Evolutionary conservation across 2,329 filamentous ascomycete species (phyloP).

Genomic region (Diaporthe citrichinensis): DNA sequence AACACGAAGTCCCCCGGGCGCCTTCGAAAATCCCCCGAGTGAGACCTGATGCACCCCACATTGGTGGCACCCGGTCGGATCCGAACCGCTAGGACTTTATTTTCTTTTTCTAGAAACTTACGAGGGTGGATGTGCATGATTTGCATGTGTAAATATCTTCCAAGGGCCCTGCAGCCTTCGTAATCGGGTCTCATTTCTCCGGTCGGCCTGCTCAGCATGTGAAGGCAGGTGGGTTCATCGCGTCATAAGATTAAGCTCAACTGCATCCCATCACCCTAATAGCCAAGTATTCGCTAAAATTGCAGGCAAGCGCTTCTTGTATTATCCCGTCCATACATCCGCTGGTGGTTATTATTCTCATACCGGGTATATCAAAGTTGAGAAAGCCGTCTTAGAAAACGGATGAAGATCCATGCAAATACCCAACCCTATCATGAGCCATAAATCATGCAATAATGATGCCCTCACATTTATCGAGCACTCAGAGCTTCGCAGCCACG

Average conservation of each 20-base stretch:
- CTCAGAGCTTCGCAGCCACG: constrained; percentile 40
- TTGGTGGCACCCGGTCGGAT: neutral
- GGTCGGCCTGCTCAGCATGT: neutral
- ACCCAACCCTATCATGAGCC: neutral
- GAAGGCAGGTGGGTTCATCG: neutral
- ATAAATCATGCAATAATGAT: constrained; percentile 12
- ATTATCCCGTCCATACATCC: neutral
- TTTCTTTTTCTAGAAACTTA: neutral
- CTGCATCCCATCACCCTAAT: neutral
- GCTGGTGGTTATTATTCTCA: constrained; percentile 8
- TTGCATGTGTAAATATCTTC: neutral
- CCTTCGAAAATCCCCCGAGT: neutral
- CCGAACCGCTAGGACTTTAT: neutral
- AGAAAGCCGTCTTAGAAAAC: constrained; percentile 13
- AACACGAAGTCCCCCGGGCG: neutral
- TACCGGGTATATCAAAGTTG: constrained; percentile 18
- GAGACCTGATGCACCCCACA: constrained; percentile 26
- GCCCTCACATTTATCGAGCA: neutral
- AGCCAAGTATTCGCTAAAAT: neutral
- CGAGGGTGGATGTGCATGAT: neutral
- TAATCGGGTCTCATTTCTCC: neutral
- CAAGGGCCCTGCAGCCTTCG: neutral
- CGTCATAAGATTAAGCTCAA: neutral
- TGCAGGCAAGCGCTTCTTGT: neutral
- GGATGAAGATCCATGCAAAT: constrained; percentile 10